These are phyloP conservation scores for Tylopilus felleus DNA, from an alignment of 768 basidiomycete species.

Conservation along the genomic window DNA sequence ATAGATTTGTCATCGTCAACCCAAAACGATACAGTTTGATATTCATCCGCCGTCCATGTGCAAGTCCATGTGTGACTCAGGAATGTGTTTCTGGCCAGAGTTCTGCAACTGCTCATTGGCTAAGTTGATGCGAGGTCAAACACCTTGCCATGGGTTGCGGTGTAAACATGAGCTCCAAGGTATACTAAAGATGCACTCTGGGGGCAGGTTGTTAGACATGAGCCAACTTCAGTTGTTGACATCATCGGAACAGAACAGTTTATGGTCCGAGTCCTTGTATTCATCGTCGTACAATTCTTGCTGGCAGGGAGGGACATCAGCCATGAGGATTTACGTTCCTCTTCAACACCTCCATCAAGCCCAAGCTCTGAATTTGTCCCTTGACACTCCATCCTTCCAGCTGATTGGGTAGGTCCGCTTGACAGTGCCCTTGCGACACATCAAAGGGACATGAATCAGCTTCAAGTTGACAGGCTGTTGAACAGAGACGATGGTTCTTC, in stretches of 20 bases:
- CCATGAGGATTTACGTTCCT: constrained; percentile 67
- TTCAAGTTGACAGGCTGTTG: constrained; percentile 92
- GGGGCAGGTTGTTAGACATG: constrained; percentile 78
- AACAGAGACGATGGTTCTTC: constrained; percentile 89
- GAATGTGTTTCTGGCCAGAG: no score
- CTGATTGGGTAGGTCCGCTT: constrained; percentile 81
- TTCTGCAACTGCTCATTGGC: no score
- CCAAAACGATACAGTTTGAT: no score
- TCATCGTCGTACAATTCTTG: no score
- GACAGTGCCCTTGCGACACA: constrained; percentile 72
- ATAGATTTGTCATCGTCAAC: no score
- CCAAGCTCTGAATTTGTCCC: constrained; percentile 82
- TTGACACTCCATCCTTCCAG: constrained; percentile 90
- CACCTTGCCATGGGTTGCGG: constrained; percentile 87
- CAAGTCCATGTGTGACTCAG: no score
- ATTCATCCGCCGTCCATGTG: no score
- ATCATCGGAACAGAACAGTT: constrained; percentile 75
- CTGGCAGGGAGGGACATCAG: constrained; percentile 79
- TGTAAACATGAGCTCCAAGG: constrained; percentile 75
- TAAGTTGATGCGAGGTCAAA: constrained; percentile 89
- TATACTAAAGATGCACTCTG: constrained; percentile 87
- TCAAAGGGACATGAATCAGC: constrained; percentile 92
- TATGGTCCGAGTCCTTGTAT: no score
- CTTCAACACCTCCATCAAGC: constrained; percentile 73
- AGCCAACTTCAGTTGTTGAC: constrained; percentile 76